Conservation (phyloP, 495 filamentous ascomycete species). For the Penicillium psychrofluorescens region DNA sequence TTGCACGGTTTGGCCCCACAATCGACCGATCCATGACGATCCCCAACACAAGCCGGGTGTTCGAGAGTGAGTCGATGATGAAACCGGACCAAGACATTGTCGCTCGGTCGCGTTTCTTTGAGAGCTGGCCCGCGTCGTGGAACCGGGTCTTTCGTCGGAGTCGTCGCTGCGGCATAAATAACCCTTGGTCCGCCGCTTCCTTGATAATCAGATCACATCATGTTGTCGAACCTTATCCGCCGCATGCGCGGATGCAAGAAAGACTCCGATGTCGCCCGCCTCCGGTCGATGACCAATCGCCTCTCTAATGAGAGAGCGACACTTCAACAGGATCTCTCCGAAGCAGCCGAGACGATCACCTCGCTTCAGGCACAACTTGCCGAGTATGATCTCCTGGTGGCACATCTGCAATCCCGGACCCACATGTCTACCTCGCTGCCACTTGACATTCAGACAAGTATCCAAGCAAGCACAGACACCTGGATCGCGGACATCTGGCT, state of each 20-base stretch:
- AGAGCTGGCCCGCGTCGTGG: too few relatives aligned
- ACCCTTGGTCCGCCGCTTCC: background rate
- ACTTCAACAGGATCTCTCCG: slow-evolving; percentile 3
- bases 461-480: background rate
- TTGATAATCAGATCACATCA: background rate
- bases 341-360: slow-evolving; percentile 1
- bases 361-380: slow-evolving; percentile 5
- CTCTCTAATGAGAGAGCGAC: slow-evolving; percentile 1
- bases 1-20: background rate
- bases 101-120: too few relatives aligned
- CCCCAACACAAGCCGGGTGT: too few relatives aligned
- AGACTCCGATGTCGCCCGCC: background rate
- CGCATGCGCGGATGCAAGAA: background rate
- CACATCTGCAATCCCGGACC: slow-evolving; percentile 4
- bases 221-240: background rate
- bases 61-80: too few relatives aligned
- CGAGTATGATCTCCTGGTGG: slow-evolving; percentile 13
- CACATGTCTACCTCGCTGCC: background rate
- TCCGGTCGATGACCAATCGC: background rate
- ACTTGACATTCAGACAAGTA: background rate
- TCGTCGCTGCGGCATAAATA: too few relatives aligned
- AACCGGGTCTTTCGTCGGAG: too few relatives aligned
- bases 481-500: slow-evolving; percentile 17
- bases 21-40: background rate
- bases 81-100: too few relatives aligned